These are phyloP conservation scores for Polytolypa hystricis DNA, from an alignment of 2,329 filamentous ascomycete genomes.

Conservation along the genomic window DNA sequence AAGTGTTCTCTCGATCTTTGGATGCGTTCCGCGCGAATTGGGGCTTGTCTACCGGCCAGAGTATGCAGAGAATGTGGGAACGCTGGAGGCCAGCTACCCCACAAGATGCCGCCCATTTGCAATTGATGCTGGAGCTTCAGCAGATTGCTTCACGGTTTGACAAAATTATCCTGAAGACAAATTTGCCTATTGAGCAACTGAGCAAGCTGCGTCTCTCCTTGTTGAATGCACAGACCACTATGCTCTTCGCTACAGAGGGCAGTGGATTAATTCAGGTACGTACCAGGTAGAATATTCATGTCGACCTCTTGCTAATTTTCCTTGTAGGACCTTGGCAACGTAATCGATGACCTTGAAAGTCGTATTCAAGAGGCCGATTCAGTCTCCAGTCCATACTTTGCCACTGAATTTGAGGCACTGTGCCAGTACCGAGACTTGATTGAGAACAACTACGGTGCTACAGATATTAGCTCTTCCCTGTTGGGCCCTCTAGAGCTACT, in stretches of 20 bases:
- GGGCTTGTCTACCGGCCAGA: slow-evolving; percentile 61
- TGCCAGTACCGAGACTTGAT: slow-evolving; percentile 36
- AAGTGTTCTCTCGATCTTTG: slow-evolving; percentile 23
- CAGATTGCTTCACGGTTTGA: slow-evolving; percentile 27
- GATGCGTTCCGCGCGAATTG: slow-evolving; percentile 58
- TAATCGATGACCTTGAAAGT: slow-evolving; percentile 25
- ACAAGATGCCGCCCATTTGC: slow-evolving; percentile 22
- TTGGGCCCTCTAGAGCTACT: slow-evolving; percentile 25
- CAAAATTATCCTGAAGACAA: slow-evolving; percentile 25
- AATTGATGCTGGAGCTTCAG: slow-evolving; percentile 26
- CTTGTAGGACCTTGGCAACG: slow-evolving; percentile 24
- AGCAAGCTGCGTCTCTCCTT: slow-evolving; percentile 28
- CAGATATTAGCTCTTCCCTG: slow-evolving; percentile 13
- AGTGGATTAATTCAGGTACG: slow-evolving; percentile 24
- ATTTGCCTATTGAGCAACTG: slow-evolving; percentile 25
- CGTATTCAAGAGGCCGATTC: slow-evolving; percentile 21
- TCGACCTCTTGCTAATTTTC: slow-evolving; percentile 10
- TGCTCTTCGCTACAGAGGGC: slow-evolving; percentile 27
- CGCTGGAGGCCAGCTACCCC: slow-evolving; percentile 52
- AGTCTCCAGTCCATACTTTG: slow-evolving; percentile 32
- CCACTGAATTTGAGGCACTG: slow-evolving; percentile 35
- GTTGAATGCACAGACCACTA: slow-evolving; percentile 26
- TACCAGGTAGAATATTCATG: slow-evolving; percentile 1
- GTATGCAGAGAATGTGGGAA: slow-evolving; percentile 72
- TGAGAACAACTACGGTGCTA: slow-evolving; percentile 9